phyloP scores from a whole-genome alignment of 495 filamentous ascomycete species.

The Penicillium lividum region DNA sequence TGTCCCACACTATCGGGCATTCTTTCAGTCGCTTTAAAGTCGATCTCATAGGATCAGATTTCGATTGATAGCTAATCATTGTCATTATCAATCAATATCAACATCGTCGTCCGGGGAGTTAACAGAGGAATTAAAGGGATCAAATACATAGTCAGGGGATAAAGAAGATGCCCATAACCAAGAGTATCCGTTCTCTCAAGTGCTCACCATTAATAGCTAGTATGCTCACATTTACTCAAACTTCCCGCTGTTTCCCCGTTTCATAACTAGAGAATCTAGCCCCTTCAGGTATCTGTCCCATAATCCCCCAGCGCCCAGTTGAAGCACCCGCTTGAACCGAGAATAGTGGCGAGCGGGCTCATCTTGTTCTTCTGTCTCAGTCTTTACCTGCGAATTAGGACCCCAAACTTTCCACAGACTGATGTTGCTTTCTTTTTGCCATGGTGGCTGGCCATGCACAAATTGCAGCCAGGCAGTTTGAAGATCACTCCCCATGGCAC shows the following conservation, averaged over 20 bases:
- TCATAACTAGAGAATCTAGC: constrained; percentile 14
- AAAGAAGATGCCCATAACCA: too few relatives aligned
- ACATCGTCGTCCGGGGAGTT: too few relatives aligned
- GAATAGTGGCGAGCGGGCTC: constrained; percentile 11
- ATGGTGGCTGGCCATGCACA: constrained; percentile 8
- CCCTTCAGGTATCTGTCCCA: constrained; percentile 13
- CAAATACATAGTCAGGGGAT: too few relatives aligned
- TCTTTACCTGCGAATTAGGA: constrained; percentile 1
- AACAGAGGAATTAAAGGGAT: too few relatives aligned
- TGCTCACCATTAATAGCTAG: too few relatives aligned
- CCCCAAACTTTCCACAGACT: constrained; percentile 17
- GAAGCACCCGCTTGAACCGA: constrained; percentile 8
- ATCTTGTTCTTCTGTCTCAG: constrained; percentile 16
- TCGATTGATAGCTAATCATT: too few relatives aligned
- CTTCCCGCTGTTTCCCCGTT: constrained; percentile 8
- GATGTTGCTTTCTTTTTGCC: constrained; percentile 1
- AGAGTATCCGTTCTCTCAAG: not conserved
- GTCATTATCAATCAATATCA: too few relatives aligned
- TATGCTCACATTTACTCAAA: not conserved
- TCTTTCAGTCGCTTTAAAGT: too few relatives aligned
- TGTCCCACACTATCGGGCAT: too few relatives aligned
- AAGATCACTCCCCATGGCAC: constrained; percentile 3
- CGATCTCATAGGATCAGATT: too few relatives aligned
- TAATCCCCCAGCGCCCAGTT: constrained; percentile 5
- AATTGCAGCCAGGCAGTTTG: constrained; percentile 14